Conservation (phyloP, 192 early-diverging fungal species). For the Physocladia obscura region DNA sequence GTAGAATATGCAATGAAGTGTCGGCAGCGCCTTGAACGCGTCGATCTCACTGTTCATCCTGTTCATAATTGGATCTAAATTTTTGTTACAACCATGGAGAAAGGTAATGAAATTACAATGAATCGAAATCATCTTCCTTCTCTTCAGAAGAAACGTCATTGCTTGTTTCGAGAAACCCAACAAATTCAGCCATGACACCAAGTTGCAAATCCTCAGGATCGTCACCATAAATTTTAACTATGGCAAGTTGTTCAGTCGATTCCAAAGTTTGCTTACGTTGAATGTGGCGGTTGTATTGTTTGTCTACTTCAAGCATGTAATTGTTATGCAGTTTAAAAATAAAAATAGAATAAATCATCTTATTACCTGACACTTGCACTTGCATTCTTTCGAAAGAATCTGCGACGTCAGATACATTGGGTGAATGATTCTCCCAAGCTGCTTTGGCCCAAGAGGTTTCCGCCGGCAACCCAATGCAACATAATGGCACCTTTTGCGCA, state of each 20-base stretch:
- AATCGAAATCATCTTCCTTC: neutral
- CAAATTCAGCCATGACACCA: conserved; percentile 12
- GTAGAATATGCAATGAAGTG: conserved; percentile 10
- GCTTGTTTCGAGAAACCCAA: conserved; percentile 18
- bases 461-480: conserved; percentile 7
- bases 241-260: neutral
- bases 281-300: conserved; percentile 3
- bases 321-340: no score
- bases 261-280: neutral
- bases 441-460: conserved; percentile 9
- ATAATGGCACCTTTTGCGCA: conserved; percentile 8
- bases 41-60: conserved; percentile 1
- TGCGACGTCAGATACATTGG: conserved; percentile 1
- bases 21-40: neutral
- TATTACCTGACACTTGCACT: no score
- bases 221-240: conserved; percentile 22
- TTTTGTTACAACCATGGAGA: no score
- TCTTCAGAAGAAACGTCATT: neutral
- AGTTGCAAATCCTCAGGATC: conserved; percentile 23
- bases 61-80: no score
- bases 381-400: no score
- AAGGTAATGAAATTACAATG: neutral
- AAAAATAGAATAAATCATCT: no score
- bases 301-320: no score
- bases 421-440: neutral